phyloP scores from a whole-genome alignment of 179 eudicot genomes.

The Pouteria campechiana region DNA sequence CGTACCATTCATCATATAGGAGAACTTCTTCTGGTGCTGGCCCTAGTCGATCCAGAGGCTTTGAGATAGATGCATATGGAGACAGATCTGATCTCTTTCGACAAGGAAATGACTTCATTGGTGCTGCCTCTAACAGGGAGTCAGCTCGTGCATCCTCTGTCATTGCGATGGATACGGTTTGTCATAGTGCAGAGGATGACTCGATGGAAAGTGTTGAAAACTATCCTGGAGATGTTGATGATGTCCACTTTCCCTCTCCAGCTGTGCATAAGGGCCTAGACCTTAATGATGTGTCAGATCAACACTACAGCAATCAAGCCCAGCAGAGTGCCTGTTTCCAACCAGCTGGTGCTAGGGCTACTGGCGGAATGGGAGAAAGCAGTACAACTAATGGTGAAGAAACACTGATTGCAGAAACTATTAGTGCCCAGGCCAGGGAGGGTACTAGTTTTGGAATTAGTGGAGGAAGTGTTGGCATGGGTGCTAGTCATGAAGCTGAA shows the following conservation, averaged over 20 bases:
- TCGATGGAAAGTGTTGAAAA: slow-evolving; percentile 99
- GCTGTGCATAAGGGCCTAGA: slow-evolving; percentile 45
- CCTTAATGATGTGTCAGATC: slow-evolving; percentile 63
- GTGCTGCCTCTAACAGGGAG: slow-evolving; percentile 52
- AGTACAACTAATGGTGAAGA: slow-evolving; percentile 91
- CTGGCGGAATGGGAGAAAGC: slow-evolving; percentile 88
- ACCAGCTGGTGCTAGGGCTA: slow-evolving; percentile 47
- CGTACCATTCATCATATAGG: slow-evolving; percentile 42
- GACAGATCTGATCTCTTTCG: slow-evolving; percentile 30
- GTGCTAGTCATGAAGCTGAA: slow-evolving; percentile 99
- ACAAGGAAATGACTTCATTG: slow-evolving; percentile 37
- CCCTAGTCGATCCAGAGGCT: slow-evolving; percentile 72
- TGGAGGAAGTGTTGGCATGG: slow-evolving; percentile 99
- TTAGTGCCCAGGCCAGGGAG: slow-evolving; percentile 67
- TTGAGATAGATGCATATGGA: slow-evolving; percentile 48
- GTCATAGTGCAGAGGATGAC: slow-evolving; percentile 63
- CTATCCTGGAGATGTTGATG: slow-evolving; percentile 80
- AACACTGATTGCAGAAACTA: slow-evolving; percentile 76
- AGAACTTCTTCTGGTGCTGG: slow-evolving; percentile 87
- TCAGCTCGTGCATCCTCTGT: slow-evolving; percentile 88
- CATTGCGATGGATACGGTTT: slow-evolving; percentile 84
- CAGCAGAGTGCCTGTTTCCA: slow-evolving; percentile 83
- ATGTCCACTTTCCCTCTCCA: slow-evolving; percentile 51
- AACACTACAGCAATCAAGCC: slow-evolving; percentile 81
- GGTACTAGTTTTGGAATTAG: slow-evolving; percentile 86